Evolutionary conservation across 805 yeast genomes (phyloP).

Genomic region (Barnettozyma sp.): DNA sequence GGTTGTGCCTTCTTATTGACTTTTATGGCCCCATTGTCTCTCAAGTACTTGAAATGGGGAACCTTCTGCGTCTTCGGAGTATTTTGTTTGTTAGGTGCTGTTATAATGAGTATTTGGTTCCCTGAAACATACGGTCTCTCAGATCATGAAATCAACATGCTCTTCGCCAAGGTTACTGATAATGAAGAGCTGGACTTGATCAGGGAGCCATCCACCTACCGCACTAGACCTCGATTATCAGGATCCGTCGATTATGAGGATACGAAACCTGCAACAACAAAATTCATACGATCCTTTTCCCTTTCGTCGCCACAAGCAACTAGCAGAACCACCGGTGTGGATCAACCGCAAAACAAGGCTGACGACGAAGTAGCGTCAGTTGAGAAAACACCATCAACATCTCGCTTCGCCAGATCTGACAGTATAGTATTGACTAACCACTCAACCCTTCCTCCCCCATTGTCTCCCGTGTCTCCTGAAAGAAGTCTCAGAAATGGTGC

Average conservation of each 20-base stretch:
- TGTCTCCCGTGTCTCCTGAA: neutral
- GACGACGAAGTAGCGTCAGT: too few species aligned
- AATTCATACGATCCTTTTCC: neutral
- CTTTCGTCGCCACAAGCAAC: neutral
- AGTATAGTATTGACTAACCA: slow-evolving; percentile 1
- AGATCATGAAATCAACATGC: slow-evolving; percentile 22
- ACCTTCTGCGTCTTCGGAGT: slow-evolving; percentile 34
- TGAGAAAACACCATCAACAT: neutral
- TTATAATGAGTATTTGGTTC: slow-evolving; percentile 28
- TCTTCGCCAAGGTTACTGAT: slow-evolving; percentile 12
- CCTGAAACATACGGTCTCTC: slow-evolving; percentile 38
- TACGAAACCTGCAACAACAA: too few species aligned
- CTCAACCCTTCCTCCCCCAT: neutral
- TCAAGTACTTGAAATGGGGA: slow-evolving; percentile 33
- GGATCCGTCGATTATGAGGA: too few species aligned
- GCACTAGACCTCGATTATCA: neutral
- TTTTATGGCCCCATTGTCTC: slow-evolving; percentile 34
- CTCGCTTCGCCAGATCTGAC: neutral
- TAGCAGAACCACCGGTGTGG: neutral
- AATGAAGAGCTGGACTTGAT: neutral
- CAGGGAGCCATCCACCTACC: neutral
- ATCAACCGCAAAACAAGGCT: neutral
- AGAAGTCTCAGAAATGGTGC: neutral
- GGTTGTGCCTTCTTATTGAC: slow-evolving; percentile 31
- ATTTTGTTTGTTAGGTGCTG: slow-evolving; percentile 28